Evolutionary conservation across 768 basidiomycete genomes (phyloP).

Genomic region (Kwoniella dejecticola): DNA sequence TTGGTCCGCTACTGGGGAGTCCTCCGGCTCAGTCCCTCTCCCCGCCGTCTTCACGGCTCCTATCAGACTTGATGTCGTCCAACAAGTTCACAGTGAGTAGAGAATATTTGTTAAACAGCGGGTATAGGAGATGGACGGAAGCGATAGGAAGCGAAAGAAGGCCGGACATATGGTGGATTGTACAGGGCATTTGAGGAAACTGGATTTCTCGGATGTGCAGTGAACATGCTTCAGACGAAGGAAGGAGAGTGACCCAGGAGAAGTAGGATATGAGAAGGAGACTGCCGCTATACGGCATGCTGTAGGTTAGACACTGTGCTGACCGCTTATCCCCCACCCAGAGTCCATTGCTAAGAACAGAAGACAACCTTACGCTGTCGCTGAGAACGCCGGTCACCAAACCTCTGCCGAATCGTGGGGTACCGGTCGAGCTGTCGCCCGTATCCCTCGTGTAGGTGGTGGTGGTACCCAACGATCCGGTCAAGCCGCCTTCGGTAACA

Average conservation of each 20-base stretch:
- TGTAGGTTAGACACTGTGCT: not conserved
- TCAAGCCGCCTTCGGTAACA: conserved; percentile 99
- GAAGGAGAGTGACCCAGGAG: too few species aligned
- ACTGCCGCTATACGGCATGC: not conserved
- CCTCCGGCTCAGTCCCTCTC: conserved; percentile 83
- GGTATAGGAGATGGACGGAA: conserved; percentile 9
- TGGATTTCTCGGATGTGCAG: not conserved
- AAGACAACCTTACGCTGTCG: conserved; percentile 94
- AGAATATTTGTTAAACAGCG: not conserved
- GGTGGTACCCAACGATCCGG: conserved; percentile 98
- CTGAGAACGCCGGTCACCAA: conserved; percentile 97
- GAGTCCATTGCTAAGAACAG: conserved; percentile 98
- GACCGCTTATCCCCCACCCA: conserved; percentile 51
- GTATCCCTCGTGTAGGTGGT: conserved; percentile 99
- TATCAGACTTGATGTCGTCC: conserved; percentile 96
- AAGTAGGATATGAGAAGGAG: too few species aligned
- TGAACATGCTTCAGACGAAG: too few species aligned
- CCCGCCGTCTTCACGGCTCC: conserved; percentile 97
- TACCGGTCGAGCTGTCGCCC: conserved; percentile 99
- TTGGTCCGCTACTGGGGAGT: conserved; percentile 74
- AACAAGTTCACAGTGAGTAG: conserved; percentile 95
- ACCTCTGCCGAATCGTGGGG: conserved; percentile 99
- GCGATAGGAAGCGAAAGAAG: not conserved
- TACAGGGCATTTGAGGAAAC: not conserved
- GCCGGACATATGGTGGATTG: not conserved